Percentiles rank a stretch among this genome's conserved stretches.
phyloP scores from a whole-genome alignment of 2,329 filamentous ascomycete genomes.

The Fusarium albosuccineum region DNA sequence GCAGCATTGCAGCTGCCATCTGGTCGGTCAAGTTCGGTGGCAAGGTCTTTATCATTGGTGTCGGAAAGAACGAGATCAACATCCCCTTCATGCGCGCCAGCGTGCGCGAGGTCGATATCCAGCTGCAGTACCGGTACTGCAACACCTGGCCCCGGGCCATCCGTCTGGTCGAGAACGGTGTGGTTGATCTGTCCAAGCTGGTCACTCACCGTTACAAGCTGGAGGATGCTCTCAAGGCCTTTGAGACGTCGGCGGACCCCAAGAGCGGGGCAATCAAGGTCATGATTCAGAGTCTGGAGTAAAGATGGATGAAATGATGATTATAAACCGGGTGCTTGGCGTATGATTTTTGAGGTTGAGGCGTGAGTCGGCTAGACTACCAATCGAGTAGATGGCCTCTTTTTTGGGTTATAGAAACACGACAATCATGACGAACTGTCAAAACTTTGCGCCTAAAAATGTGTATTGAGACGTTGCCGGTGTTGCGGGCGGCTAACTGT shows the following conservation, averaged over 20 bases:
- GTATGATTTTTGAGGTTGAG: slow-evolving; percentile 40
- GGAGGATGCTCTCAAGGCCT: slow-evolving; percentile 90
- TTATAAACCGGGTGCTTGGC: slow-evolving; percentile 41
- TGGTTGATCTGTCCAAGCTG: slow-evolving; percentile 83
- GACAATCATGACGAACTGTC: slow-evolving; percentile 22
- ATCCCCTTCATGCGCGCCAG: slow-evolving; percentile 95
- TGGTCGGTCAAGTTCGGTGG: slow-evolving; percentile 95
- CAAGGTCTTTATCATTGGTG: slow-evolving; percentile 96
- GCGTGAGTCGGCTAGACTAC: slow-evolving; percentile 33
- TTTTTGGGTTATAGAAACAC: slow-evolving; percentile 40
- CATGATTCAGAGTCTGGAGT: slow-evolving; percentile 83
- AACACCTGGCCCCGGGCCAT: slow-evolving; percentile 98
- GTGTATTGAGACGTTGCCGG: background rate
- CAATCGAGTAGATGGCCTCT: slow-evolving; percentile 22
- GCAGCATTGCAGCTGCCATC: slow-evolving; percentile 86
- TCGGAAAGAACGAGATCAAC: slow-evolving; percentile 94
- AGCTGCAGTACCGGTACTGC: slow-evolving; percentile 96
- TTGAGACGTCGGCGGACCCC: slow-evolving; percentile 87
- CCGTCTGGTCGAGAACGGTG: slow-evolving; percentile 83
- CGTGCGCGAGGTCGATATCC: slow-evolving; percentile 91
- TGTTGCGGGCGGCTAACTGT: background rate
- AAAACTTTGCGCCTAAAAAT: background rate
- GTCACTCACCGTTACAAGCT: slow-evolving; percentile 90
- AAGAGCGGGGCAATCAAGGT: slow-evolving; percentile 98
- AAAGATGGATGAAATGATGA: slow-evolving; percentile 34